Conservation (phyloP, 2,329 filamentous ascomycete species). For the Berkeleyomyces rouxiae region DNA sequence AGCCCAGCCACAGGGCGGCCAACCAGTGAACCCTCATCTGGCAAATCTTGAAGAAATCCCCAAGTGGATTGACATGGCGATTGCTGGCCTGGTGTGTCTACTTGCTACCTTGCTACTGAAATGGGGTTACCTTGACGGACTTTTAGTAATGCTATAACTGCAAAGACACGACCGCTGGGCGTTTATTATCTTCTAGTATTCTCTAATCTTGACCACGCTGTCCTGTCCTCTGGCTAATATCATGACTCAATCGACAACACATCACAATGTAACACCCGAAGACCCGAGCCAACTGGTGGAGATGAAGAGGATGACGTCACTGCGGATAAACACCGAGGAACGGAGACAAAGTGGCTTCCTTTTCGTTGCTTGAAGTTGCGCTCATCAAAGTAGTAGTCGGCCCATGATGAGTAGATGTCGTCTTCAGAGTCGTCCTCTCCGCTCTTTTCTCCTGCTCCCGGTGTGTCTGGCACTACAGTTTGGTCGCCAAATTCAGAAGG, state of each 20-base stretch:
- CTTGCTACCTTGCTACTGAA: constrained; percentile 54
- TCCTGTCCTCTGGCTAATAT: background rate
- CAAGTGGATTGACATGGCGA: constrained; percentile 67
- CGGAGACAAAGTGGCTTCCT: background rate
- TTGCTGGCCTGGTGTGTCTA: constrained; percentile 53
- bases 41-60: constrained; percentile 35
- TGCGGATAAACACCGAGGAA: background rate
- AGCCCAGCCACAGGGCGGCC: background rate
- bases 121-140: constrained; percentile 6
- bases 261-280: background rate
- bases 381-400: constrained; percentile 21
- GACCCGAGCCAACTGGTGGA: background rate
- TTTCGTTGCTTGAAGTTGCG: constrained; percentile 9
- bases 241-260: background rate
- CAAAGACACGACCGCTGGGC: background rate
- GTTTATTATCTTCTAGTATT: too few relatives aligned
- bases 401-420: constrained; percentile 17
- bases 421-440: constrained; percentile 17
- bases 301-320: background rate
- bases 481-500: background rate
- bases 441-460: background rate
- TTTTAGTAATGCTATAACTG: background rate
- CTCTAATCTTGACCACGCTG: background rate
- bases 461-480: background rate
- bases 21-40: constrained; percentile 14